These are phyloP conservation scores for Xanthoconium separans DNA, from an alignment of 1,284 basidiomycete genomes.

Conservation along the genomic window DNA sequence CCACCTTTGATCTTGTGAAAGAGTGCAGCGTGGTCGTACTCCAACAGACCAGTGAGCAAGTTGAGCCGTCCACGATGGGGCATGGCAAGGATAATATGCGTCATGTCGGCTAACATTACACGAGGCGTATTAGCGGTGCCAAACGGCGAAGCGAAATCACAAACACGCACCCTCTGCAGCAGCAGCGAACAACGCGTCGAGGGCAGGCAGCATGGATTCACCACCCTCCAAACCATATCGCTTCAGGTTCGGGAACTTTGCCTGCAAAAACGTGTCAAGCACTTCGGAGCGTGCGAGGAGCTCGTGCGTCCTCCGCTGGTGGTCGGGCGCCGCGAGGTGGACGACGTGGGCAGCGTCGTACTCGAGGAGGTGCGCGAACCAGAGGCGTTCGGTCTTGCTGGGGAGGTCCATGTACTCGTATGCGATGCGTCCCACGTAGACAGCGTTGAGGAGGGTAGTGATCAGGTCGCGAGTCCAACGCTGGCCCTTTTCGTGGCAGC, in stretches of 20 bases:
- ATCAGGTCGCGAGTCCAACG: slow-evolving; percentile 70
- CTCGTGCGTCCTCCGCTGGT: slow-evolving; percentile 58
- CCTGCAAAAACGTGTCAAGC: slow-evolving; percentile 79
- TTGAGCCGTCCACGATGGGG: slow-evolving; percentile 88
- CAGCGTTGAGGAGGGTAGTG: slow-evolving; percentile 60
- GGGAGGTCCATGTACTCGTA: slow-evolving; percentile 91
- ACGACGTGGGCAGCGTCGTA: slow-evolving; percentile 39
- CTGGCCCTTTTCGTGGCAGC: slow-evolving; percentile 44
- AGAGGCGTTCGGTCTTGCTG: slow-evolving; percentile 75
- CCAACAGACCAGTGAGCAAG: slow-evolving; percentile 76
- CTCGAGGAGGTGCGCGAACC: slow-evolving; percentile 85
- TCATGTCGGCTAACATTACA: slow-evolving; percentile 51
- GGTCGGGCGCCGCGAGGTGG: slow-evolving; percentile 22
- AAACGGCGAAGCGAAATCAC: neutral
- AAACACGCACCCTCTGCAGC: slow-evolving; percentile 57
- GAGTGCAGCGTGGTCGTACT: slow-evolving; percentile 63
- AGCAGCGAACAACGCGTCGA: slow-evolving; percentile 71
- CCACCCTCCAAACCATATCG: slow-evolving; percentile 86
- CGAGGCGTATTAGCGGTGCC: neutral
- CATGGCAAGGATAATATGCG: slow-evolving; percentile 78
- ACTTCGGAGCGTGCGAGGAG: slow-evolving; percentile 76
- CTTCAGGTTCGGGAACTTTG: slow-evolving; percentile 83
- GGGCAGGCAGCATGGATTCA: slow-evolving; percentile 86
- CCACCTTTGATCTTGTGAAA: slow-evolving; percentile 87
- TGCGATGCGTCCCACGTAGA: slow-evolving; percentile 82